Conservation (phyloP, 2,329 filamentous ascomycete species). For the Pseudocercospora vitis region DNA sequence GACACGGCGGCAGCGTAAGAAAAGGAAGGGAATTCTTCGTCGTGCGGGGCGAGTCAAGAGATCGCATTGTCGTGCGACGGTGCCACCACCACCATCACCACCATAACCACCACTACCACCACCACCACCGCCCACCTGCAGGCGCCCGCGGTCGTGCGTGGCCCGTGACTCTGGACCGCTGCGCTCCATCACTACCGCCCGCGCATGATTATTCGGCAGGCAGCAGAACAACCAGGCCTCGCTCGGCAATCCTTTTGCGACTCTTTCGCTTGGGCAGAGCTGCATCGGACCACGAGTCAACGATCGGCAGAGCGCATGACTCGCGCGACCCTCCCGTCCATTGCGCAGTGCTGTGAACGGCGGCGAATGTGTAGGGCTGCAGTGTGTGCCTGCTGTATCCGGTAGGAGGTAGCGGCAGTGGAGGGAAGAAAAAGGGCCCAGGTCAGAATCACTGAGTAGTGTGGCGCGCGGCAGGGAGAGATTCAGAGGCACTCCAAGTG, state of each 20-base stretch:
- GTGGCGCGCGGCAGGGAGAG: slow-evolving; percentile 1
- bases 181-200: too few species aligned
- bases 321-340: slow-evolving; percentile 5
- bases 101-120: background rate
- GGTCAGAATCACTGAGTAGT: too few species aligned
- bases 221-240: background rate
- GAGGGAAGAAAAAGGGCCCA: background rate
- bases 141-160: slow-evolving; percentile 15
- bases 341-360: slow-evolving; percentile 1
- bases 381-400: too few species aligned
- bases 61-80: background rate
- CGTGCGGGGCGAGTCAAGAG: background rate
- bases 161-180: background rate
- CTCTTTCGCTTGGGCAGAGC: slow-evolving; percentile 14
- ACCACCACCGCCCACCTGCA: background rate
- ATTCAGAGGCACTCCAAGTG: background rate
- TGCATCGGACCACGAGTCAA: slow-evolving; percentile 15
- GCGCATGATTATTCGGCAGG: slow-evolving; percentile 10
- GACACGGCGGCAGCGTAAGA: too few species aligned
- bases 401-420: too few species aligned
- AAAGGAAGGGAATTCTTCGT: too few species aligned
- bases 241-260: background rate
- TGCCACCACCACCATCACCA: too few species aligned
- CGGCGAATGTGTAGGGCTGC: slow-evolving; percentile 15
- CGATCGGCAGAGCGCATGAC: slow-evolving; percentile 4